Evolutionary conservation across 352 stramenopile species (phyloP).

Genomic region (Globisporangium parvum): DNA sequence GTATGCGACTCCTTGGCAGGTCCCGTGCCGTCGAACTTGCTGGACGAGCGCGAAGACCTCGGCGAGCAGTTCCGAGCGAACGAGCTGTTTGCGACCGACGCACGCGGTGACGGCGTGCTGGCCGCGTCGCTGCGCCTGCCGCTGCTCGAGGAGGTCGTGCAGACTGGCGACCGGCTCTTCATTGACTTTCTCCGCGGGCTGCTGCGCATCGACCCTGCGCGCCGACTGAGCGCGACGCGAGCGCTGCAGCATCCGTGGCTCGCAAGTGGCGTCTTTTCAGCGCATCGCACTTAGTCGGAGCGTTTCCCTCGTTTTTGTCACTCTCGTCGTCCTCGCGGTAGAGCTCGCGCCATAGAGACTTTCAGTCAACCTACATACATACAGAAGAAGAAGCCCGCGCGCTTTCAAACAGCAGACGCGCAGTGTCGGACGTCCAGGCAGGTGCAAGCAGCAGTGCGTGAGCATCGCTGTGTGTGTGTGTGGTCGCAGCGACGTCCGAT

Average conservation of each 20-base stretch:
- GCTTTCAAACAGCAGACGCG: neutral
- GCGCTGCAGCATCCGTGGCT: constrained; percentile 67
- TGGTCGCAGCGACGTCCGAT: neutral
- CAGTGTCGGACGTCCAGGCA: neutral
- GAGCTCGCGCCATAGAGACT: neutral
- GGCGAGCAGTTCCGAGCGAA: constrained; percentile 53
- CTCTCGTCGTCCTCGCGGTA: neutral
- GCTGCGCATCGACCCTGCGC: constrained; percentile 56
- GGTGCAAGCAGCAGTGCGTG: neutral
- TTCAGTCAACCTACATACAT: neutral
- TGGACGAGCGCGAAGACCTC: constrained; percentile 43
- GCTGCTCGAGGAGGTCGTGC: constrained; percentile 46
- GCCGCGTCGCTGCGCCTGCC: constrained; percentile 23
- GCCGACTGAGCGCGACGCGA: constrained; percentile 41
- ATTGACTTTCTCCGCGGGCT: constrained; percentile 62
- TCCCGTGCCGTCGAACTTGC: constrained; percentile 56
- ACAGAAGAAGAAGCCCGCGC: neutral
- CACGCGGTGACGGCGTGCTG: constrained; percentile 43
- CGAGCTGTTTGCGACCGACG: constrained; percentile 44
- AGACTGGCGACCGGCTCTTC: constrained; percentile 52
- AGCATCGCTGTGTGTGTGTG: too few species aligned
- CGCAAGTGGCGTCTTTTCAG: constrained; percentile 51
- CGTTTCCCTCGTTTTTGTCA: constrained; percentile 10
- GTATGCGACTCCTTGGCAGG: constrained; percentile 19
- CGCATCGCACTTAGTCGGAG: constrained; percentile 24